Percentiles rank a stretch among this genome's conserved stretches.
These are phyloP conservation scores for Domatiomyces globalis DNA, from an alignment of 2,329 filamentous ascomycete species.

Conservation along the genomic window DNA sequence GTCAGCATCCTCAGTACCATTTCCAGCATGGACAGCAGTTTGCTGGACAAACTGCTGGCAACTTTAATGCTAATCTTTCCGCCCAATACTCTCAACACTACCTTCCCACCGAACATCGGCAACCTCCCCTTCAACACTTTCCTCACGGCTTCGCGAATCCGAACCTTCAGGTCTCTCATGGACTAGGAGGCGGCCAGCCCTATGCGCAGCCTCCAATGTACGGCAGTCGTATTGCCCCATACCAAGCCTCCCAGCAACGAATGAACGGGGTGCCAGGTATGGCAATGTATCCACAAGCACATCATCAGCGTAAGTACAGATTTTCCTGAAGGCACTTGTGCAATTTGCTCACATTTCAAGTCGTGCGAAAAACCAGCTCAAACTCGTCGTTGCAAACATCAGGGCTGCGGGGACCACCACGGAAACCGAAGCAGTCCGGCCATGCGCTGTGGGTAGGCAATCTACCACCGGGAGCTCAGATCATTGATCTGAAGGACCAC, in stretches of 20 bases:
- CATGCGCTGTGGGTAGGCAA: conserved; percentile 96
- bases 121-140: background rate
- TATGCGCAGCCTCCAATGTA: background rate
- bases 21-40: conserved; percentile 18
- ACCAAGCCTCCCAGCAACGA: background rate
- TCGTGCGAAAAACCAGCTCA: conserved; percentile 15
- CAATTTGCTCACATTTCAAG: conserved; percentile 1
- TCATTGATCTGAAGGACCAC: conserved; percentile 78
- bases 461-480: conserved; percentile 64
- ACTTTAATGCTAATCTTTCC: conserved; percentile 7
- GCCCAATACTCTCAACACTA: conserved; percentile 14
- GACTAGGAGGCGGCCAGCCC: background rate
- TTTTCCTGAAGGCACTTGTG: background rate
- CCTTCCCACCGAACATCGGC: conserved; percentile 5
- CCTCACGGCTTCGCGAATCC: background rate
- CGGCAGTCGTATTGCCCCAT: background rate
- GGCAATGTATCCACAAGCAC: conserved; percentile 5
- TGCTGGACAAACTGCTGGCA: conserved; percentile 15
- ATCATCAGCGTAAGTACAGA: conserved; percentile 9
- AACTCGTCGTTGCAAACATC: conserved; percentile 20
- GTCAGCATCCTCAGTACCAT: conserved; percentile 12
- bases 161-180: background rate
- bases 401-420: conserved; percentile 46
- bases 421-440: conserved; percentile 56
- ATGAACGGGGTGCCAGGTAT: conserved; percentile 2